Percentiles rank a stretch among this genome's conserved stretches.
Conservation (phyloP, 1,284 basidiomycete species). For the Pholiota adiposa region DNA sequence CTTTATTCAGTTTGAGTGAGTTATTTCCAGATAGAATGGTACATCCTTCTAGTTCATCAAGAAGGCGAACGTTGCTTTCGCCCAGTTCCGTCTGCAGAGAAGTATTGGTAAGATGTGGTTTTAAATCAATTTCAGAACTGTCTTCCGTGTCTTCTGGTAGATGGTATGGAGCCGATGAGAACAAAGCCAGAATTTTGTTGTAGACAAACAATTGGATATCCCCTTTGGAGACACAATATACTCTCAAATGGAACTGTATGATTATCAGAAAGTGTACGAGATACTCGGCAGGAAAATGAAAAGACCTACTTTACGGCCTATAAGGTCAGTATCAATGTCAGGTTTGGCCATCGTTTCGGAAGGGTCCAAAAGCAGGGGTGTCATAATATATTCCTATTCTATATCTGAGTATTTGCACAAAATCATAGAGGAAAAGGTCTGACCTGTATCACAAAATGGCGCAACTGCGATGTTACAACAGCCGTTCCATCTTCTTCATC, state of each 20-base stretch:
- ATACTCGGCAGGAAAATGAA: conserved; percentile 6
- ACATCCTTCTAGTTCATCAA: conserved; percentile 78
- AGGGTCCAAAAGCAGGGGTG: conserved; percentile 82
- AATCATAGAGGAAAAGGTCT: conserved; percentile 2
- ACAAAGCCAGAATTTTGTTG: conserved; percentile 84
- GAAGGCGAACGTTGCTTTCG: conserved; percentile 71
- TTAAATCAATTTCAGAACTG: conserved; percentile 52
- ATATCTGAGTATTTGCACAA: not conserved
- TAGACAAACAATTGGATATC: conserved; percentile 82
- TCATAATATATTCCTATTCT: conserved; percentile 78
- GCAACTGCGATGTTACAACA: conserved; percentile 82
- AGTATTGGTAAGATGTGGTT: conserved; percentile 93
- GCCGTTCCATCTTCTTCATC: conserved; percentile 29
- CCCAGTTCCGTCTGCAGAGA: conserved; percentile 82
- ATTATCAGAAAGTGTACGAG: conserved; percentile 11
- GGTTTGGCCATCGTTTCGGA: conserved; percentile 40
- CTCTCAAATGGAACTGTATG: conserved; percentile 88
- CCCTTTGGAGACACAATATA: conserved; percentile 90
- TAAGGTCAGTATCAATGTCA: conserved; percentile 32
- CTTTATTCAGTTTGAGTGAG: conserved; percentile 23
- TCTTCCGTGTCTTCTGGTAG: conserved; percentile 25
- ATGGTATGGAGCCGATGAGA: conserved; percentile 73
- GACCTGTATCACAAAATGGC: conserved; percentile 98
- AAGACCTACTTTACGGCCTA: conserved; percentile 69
- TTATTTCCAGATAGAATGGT: conserved; percentile 48